A percentile compares a stretch with the other conserved stretches of the same genome.
These are phyloP conservation scores for Canna indica DNA, from an alignment of 176 grass and related monocot genomes.

Conservation along the genomic window DNA sequence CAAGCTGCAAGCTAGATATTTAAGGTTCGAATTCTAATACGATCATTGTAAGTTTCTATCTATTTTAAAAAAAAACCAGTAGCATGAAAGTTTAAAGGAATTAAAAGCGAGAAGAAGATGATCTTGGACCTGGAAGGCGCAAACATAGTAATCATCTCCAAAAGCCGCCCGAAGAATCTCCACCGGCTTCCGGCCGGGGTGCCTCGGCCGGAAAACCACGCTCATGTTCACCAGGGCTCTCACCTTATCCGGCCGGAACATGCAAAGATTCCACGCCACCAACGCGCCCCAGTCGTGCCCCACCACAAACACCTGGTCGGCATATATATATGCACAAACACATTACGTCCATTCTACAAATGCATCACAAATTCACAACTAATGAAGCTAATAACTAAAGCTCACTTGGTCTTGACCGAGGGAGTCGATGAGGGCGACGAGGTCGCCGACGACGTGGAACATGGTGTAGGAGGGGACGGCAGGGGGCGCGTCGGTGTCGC, in stretches of 20 bases:
- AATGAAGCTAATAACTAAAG: background rate
- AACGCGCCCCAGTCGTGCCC: conserved; percentile 13
- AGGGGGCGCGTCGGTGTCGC: conserved; percentile 4
- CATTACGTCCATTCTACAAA: background rate
- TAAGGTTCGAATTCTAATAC: no score
- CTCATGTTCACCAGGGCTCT: conserved; percentile 13
- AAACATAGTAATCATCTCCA: conserved; percentile 14
- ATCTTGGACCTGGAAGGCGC: background rate
- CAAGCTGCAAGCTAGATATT: no score
- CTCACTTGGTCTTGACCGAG: conserved; percentile 10
- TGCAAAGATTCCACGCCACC: conserved; percentile 7
- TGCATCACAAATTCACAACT: background rate
- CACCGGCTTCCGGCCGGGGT: background rate
- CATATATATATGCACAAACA: background rate
- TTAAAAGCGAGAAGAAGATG: background rate
- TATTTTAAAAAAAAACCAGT: no score
- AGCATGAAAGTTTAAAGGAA: background rate
- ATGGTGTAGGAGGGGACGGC: conserved; percentile 3
- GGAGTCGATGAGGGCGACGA: conserved; percentile 10
- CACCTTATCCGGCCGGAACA: conserved; percentile 17
- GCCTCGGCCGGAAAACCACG: conserved; percentile 7
- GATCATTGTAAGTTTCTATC: no score
- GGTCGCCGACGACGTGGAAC: conserved; percentile 18
- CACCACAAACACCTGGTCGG: conserved; percentile 13
- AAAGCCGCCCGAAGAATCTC: background rate